Conservation (phyloP, 768 basidiomycete species). For the Leucocoprinus leucothites region DNA sequence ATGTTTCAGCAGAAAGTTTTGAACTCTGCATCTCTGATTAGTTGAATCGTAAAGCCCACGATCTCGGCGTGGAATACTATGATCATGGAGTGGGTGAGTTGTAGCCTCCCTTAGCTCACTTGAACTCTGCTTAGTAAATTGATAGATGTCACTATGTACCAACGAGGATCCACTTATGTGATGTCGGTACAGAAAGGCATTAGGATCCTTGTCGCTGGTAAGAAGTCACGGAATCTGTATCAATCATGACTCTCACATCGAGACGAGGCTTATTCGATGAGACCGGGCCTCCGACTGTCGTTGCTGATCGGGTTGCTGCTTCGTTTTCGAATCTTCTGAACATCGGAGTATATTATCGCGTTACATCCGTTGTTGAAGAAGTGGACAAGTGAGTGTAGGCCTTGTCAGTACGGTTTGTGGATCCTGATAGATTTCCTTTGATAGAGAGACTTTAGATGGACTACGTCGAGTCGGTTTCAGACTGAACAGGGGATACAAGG, state of each 20-base stretch:
- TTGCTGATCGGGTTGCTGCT: conserved; percentile 44
- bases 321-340: conserved; percentile 35
- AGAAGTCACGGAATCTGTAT: conserved; percentile 1
- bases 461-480: conserved; percentile 15
- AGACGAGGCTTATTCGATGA: conserved; percentile 37
- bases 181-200: conserved; percentile 38
- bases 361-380: neutral
- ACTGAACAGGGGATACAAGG: conserved; percentile 13
- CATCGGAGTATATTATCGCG: conserved; percentile 13
- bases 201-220: conserved; percentile 15
- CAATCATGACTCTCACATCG: neutral
- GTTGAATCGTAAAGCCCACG: conserved; percentile 27
- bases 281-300: conserved; percentile 40
- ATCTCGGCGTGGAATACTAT: conserved; percentile 33
- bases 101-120: conserved; percentile 23
- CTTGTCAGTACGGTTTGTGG: neutral
- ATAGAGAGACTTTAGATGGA: conserved; percentile 9
- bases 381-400: conserved; percentile 7
- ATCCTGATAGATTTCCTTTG: neutral
- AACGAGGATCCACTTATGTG: conserved; percentile 49
- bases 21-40: neutral
- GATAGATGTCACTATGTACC: conserved; percentile 45
- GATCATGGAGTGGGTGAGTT: conserved; percentile 32
- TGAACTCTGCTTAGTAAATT: conserved; percentile 34
- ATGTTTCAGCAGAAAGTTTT: neutral